Percentiles rank a stretch among this genome's conserved stretches.
Evolutionary conservation across 805 yeast genomes (phyloP).

Genomic region (Ascoidea rubescens): DNA sequence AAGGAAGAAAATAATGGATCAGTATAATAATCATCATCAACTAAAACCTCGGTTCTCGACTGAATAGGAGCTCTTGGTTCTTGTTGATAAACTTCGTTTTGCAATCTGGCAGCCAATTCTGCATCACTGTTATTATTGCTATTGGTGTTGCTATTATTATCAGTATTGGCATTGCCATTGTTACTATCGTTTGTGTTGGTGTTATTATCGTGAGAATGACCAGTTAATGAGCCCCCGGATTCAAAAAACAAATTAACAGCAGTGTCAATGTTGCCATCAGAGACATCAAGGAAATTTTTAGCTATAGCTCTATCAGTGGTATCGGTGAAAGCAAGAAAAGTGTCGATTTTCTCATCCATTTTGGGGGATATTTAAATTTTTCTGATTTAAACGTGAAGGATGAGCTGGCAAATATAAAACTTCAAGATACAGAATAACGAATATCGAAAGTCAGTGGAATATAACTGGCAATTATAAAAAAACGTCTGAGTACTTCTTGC

Average conservation of each 20-base stretch:
- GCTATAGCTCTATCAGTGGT: constrained; percentile 57
- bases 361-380: too few species aligned
- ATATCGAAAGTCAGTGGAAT: too few species aligned
- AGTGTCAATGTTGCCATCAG: constrained; percentile 63
- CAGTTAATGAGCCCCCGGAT: constrained; percentile 24
- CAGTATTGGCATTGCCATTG: not conserved
- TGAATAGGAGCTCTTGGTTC: constrained; percentile 65
- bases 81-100: constrained; percentile 41
- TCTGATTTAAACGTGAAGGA: too few species aligned
- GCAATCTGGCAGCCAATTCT: constrained; percentile 42
- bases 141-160: constrained; percentile 1
- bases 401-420: too few species aligned
- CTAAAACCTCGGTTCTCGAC: constrained; percentile 22
- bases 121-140: not conserved
- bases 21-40: not conserved
- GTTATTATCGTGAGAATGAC: constrained; percentile 2
- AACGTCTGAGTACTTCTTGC: too few species aligned
- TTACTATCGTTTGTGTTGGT: constrained; percentile 2
- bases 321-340: constrained; percentile 77
- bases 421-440: too few species aligned
- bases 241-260: constrained; percentile 83
- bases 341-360: constrained; percentile 38
- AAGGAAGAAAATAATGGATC: too few species aligned
- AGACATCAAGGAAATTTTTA: constrained; percentile 60
- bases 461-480: too few species aligned